Conservation (phyloP, 2,329 filamentous ascomycete species). For the Claviceps sp. region DNA sequence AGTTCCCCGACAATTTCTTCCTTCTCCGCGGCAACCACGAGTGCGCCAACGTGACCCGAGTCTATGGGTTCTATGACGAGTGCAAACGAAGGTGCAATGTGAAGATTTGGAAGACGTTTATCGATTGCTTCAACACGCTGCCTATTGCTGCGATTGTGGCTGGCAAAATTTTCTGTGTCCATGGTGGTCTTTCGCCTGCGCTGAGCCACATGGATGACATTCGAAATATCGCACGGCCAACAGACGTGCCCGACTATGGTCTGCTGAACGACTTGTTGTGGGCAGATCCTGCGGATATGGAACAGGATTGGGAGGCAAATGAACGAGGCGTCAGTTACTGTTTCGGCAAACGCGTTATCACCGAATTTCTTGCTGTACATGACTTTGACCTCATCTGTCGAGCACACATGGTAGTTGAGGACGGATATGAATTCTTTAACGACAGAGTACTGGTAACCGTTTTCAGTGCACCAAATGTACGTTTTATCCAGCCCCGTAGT, state of each 20-base stretch:
- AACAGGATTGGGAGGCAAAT: slow-evolving; percentile 94
- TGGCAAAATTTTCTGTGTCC: slow-evolving; percentile 95
- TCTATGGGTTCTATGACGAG: slow-evolving; percentile 97
- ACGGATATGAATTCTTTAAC: slow-evolving; percentile 97
- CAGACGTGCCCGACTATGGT: slow-evolving; percentile 94
- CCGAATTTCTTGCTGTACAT: slow-evolving; percentile 84
- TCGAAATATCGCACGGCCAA: slow-evolving; percentile 85
- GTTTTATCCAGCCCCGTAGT: slow-evolving; percentile 21
- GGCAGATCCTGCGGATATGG: slow-evolving; percentile 97
- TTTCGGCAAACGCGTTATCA: slow-evolving; percentile 96
- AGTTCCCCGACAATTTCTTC: slow-evolving; percentile 96
- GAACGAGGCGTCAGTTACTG: slow-evolving; percentile 96
- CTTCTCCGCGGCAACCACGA: slow-evolving; percentile 89
- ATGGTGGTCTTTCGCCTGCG: slow-evolving; percentile 84
- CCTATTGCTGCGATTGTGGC: slow-evolving; percentile 95
- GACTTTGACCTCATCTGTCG: slow-evolving; percentile 96
- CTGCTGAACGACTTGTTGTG: slow-evolving; percentile 89
- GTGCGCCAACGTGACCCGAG: slow-evolving; percentile 87
- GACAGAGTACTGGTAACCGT: slow-evolving; percentile 91
- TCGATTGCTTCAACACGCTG: slow-evolving; percentile 90
- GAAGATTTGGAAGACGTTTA: slow-evolving; percentile 96
- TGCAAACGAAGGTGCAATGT: slow-evolving; percentile 94
- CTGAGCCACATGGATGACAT: slow-evolving; percentile 98
- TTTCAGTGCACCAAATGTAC: slow-evolving; percentile 92
- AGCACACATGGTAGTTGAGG: slow-evolving; percentile 98